Conservation (phyloP, 106 monocot genomes). For the Iris macrosiphon region DNA sequence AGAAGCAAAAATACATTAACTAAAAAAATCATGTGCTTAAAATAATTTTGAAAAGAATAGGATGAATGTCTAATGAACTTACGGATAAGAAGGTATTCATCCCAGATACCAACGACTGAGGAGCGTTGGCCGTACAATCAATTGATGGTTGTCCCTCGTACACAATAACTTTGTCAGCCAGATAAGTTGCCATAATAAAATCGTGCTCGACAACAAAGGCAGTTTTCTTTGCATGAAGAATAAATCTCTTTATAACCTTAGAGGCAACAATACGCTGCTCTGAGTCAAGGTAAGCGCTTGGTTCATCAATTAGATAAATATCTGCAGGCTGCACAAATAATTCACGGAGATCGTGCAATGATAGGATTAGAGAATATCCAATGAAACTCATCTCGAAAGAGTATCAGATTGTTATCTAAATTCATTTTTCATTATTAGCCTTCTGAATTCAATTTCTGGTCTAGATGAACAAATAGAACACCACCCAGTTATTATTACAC, state of each 20-base stretch:
- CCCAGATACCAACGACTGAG: conserved; percentile 93
- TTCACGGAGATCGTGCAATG: not conserved
- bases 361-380: not conserved
- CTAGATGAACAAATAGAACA: too few species aligned
- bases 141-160: conserved; percentile 90
- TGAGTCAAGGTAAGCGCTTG: conserved; percentile 97
- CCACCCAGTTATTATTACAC: too few species aligned
- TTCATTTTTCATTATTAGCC: too few species aligned
- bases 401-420: too few species aligned
- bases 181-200: conserved; percentile 97
- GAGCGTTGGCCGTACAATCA: conserved; percentile 77
- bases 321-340: conserved; percentile 81
- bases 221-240: conserved; percentile 98
- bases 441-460: too few species aligned
- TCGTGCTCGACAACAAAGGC: conserved; percentile 99
- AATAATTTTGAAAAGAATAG: too few species aligned
- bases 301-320: conserved; percentile 98
- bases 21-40: too few species aligned
- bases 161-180: conserved; percentile 97
- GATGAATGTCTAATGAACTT: too few species aligned
- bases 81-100: conserved; percentile 97
- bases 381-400: too few species aligned
- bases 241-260: conserved; percentile 97
- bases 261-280: conserved; percentile 98
- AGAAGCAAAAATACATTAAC: too few species aligned